phyloP scores from a whole-genome alignment of 176 grass and related monocot genomes.

The Carex scoparia region DNA sequence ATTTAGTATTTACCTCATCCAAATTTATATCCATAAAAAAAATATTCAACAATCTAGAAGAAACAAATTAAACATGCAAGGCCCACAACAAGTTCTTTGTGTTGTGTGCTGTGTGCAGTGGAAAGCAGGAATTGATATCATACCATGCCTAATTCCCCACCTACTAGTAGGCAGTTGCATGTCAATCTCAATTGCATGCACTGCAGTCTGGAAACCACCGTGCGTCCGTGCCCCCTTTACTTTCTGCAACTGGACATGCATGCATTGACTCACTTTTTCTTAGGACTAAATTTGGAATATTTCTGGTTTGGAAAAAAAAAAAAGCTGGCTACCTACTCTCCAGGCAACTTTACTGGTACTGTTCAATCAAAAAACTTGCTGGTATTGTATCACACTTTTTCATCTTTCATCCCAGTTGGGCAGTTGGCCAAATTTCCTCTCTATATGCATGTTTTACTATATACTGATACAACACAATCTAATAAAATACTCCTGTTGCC shows the following conservation, averaged over 20 bases:
- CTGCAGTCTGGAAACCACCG: background rate
- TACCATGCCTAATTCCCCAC: background rate
- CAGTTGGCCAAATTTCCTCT: background rate
- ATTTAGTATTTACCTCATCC: too few relatives aligned
- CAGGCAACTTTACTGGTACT: background rate
- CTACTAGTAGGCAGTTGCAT: background rate
- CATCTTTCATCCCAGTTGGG: background rate
- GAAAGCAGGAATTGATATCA: background rate
- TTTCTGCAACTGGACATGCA: conserved; percentile 4
- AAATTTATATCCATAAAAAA: too few relatives aligned
- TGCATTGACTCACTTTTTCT: background rate
- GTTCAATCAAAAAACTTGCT: background rate
- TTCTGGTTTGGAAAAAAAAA: background rate
- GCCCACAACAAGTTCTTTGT: background rate
- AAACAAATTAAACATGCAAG: background rate
- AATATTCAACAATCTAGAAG: background rate
- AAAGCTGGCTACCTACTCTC: background rate
- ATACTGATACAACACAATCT: background rate
- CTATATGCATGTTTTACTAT: background rate
- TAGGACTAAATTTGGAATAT: background rate
- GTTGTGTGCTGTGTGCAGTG: background rate
- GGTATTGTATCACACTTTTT: background rate
- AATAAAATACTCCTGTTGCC: too few relatives aligned
- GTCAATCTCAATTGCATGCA: conserved; percentile 16
- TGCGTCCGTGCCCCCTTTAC: background rate